Conservation (phyloP, 2,329 filamentous ascomycete genomes). For the Penicillium janthinellum region DNA sequence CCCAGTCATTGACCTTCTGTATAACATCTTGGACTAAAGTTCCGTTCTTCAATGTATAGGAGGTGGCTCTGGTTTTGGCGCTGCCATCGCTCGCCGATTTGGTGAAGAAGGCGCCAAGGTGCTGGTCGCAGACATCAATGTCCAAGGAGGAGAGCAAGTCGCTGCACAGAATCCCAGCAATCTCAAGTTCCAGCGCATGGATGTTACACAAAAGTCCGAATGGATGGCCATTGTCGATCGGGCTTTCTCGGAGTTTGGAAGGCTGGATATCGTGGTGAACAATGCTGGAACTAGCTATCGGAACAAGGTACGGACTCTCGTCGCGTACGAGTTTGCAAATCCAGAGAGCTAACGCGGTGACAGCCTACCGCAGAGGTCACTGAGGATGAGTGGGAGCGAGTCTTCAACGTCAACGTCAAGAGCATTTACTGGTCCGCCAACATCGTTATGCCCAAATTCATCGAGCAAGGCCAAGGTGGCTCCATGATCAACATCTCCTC, state of each 20-base stretch:
- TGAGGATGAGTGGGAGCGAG: constrained; percentile 47
- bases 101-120: constrained; percentile 46
- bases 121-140: constrained; percentile 46
- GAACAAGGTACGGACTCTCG: constrained; percentile 38
- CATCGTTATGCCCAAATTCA: constrained; percentile 38
- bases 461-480: constrained; percentile 44
- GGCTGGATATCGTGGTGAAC: constrained; percentile 50
- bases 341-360: not conserved
- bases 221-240: constrained; percentile 38
- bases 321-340: not conserved
- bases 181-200: constrained; percentile 38
- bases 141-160: constrained; percentile 35
- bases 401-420: constrained; percentile 50
- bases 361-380: constrained; percentile 47
- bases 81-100: constrained; percentile 44
- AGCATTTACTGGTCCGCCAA: constrained; percentile 42
- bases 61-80: constrained; percentile 47
- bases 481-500: constrained; percentile 50
- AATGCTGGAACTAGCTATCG: constrained; percentile 49
- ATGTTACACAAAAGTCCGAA: constrained; percentile 38
- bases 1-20: not conserved
- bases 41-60: constrained; percentile 23
- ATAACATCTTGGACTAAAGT: not conserved
- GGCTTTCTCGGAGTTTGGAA: constrained; percentile 34
- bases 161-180: constrained; percentile 32